Conservation (phyloP, 2,329 filamentous ascomycete species). For the Epichloe aotearoae region DNA sequence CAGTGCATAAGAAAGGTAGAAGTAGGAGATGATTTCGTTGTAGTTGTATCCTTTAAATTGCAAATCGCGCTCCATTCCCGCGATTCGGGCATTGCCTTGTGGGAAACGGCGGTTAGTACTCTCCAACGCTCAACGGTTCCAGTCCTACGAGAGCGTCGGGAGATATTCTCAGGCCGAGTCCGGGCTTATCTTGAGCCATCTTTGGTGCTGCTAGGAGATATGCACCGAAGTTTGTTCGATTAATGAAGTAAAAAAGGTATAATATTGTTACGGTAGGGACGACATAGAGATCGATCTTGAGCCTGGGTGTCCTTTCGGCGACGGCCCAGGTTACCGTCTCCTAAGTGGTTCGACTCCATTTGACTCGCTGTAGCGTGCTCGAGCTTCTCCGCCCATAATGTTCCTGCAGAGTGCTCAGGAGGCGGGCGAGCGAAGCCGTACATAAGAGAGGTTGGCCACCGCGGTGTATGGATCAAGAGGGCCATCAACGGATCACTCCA, state of each 20-base stretch:
- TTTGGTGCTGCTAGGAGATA: neutral
- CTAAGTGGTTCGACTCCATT: neutral
- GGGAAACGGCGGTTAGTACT: neutral
- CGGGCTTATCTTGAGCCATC: neutral
- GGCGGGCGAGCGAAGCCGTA: too few species aligned
- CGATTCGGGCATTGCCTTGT: slow-evolving; percentile 53
- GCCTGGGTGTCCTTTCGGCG: slow-evolving; percentile 43
- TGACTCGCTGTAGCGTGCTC: neutral
- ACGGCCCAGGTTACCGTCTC: slow-evolving; percentile 12
- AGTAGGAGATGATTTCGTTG: slow-evolving; percentile 53
- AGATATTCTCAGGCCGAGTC: too few species aligned
- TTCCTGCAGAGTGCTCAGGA: neutral
- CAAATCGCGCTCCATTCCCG: slow-evolving; percentile 51
- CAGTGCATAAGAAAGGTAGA: slow-evolving; percentile 62
- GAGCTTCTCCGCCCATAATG: neutral
- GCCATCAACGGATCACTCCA: too few species aligned
- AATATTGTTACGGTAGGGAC: slow-evolving; percentile 52
- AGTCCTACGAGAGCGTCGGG: neutral
- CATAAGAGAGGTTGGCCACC: too few species aligned
- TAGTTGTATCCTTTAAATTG: slow-evolving; percentile 50
- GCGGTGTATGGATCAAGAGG: too few species aligned
- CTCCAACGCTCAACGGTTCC: neutral
- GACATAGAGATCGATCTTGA: slow-evolving; percentile 53
- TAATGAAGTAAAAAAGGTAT: slow-evolving; percentile 63
- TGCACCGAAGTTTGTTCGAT: slow-evolving; percentile 59